Percentiles rank a stretch among this genome's conserved stretches.
phyloP scores from a whole-genome alignment of 352 stramenopile species.

The Halophytophthora polymorphica region DNA sequence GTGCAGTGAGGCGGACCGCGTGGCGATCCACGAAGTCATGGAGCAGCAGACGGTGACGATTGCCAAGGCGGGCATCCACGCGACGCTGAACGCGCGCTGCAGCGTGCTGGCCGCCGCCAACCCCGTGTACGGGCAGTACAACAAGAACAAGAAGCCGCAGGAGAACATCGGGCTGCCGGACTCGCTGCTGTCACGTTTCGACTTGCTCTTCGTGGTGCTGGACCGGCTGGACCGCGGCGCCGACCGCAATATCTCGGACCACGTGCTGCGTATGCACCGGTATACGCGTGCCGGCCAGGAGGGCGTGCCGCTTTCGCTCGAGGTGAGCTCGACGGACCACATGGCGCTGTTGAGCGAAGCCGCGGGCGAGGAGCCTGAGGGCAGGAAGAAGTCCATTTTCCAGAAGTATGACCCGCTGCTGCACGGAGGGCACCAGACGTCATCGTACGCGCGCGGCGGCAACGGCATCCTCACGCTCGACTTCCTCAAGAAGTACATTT shows the following conservation, averaged over 20 bases:
- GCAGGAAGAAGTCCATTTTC: constrained; percentile 83
- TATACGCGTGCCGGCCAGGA: constrained; percentile 89
- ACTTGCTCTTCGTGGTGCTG: constrained; percentile 99
- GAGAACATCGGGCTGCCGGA: constrained; percentile 99
- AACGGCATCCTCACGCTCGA: constrained; percentile 91
- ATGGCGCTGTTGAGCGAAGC: constrained; percentile 65
- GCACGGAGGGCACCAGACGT: constrained; percentile 68
- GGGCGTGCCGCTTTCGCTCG: constrained; percentile 87
- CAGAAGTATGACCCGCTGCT: constrained; percentile 90
- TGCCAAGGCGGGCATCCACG: constrained; percentile 99
- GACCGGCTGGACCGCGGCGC: constrained; percentile 95
- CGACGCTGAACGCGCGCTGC: constrained; percentile 98
- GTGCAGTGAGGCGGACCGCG: constrained; percentile 91
- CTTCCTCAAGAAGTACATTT: constrained; percentile 99
- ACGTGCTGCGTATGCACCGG: constrained; percentile 97
- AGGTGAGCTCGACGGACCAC: constrained; percentile 78
- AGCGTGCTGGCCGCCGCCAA: constrained; percentile 98
- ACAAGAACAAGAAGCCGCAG: constrained; percentile 96
- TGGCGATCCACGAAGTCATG: constrained; percentile 99
- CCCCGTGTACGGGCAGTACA: constrained; percentile 99
- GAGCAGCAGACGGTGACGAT: constrained; percentile 99
- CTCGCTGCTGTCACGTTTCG: constrained; percentile 99
- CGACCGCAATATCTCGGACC: constrained; percentile 95
- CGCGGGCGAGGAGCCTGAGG: constrained; percentile 50
- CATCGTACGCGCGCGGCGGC: constrained; percentile 41